Evolutionary conservation across 306 rosid species (phyloP).

Genomic region (Citrullus mucosospermus): DNA sequence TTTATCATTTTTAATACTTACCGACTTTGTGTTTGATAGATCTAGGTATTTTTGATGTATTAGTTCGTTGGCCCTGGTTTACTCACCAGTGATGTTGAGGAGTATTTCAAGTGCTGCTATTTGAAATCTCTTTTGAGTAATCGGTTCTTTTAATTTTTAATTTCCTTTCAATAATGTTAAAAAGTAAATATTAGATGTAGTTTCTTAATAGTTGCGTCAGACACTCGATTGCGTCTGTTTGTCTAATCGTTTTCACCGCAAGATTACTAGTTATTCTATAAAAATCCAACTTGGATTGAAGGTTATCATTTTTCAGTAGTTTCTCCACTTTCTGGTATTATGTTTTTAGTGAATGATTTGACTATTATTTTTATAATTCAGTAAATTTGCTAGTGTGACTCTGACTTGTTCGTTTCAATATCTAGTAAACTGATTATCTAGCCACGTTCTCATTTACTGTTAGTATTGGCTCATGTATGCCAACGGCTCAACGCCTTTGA

Average conservation of each 20-base stretch:
- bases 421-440: neutral
- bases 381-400: neutral
- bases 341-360: neutral
- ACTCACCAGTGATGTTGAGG: neutral
- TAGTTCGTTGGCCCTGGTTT: neutral
- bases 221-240: neutral
- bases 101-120: neutral
- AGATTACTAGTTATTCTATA: neutral
- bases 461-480: neutral
- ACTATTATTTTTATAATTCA: neutral
- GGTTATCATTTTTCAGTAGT: neutral
- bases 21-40: neutral
- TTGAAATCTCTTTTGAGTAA: neutral
- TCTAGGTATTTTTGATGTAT: neutral
- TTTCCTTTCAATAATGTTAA: neutral
- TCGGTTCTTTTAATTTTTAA: neutral
- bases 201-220: neutral
- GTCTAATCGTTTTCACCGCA: neutral
- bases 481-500: neutral
- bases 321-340: neutral
- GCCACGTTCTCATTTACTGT: neutral
- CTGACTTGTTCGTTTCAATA: neutral
- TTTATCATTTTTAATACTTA: neutral
- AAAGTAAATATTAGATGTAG: neutral
- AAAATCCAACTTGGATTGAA: neutral